Evolutionary conservation across 2,329 filamentous ascomycete genomes (phyloP).

Genomic region (Cladophialophora chaetospira): DNA sequence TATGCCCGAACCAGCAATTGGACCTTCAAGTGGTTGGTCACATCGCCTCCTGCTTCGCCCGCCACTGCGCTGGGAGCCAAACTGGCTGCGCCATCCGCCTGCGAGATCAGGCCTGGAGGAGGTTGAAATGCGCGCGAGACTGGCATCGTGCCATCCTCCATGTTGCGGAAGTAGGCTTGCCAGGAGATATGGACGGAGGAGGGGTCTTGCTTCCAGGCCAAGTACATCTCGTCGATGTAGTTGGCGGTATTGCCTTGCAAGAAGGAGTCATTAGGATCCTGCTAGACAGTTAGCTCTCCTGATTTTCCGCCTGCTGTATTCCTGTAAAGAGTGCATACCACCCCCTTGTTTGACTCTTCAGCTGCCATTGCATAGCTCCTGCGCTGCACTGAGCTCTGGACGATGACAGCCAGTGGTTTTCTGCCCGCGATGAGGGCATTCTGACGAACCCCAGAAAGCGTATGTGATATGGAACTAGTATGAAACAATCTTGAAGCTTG

Average conservation of each 20-base stretch:
- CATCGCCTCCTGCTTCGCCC: slow-evolving; percentile 66
- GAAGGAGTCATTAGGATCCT: slow-evolving; percentile 93
- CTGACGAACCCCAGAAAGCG: slow-evolving; percentile 13
- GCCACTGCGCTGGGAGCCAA: slow-evolving; percentile 55
- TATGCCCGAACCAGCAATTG: slow-evolving; percentile 96
- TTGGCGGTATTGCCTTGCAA: slow-evolving; percentile 95
- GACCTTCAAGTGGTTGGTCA: slow-evolving; percentile 96
- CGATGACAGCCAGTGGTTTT: slow-evolving; percentile 47
- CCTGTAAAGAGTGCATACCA: slow-evolving; percentile 51
- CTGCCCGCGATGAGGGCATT: slow-evolving; percentile 39
- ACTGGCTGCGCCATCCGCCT: slow-evolving; percentile 69
- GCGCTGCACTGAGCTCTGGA: slow-evolving; percentile 42
- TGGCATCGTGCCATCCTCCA: slow-evolving; percentile 97
- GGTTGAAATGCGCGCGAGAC: slow-evolving; percentile 96
- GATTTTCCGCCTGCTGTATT: neutral
- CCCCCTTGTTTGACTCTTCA: slow-evolving; percentile 61
- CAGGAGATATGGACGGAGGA: slow-evolving; percentile 95
- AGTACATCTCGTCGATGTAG: slow-evolving; percentile 99
- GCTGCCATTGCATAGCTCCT: slow-evolving; percentile 62
- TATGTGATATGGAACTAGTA: slow-evolving; percentile 14
- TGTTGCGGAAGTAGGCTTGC: slow-evolving; percentile 99
- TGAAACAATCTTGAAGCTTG: slow-evolving; percentile 24
- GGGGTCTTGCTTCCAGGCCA: slow-evolving; percentile 94
- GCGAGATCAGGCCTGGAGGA: slow-evolving; percentile 86
- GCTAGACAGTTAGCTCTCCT: slow-evolving; percentile 19